Conservation (phyloP, 2,329 filamentous ascomycete species). For the Thielaviopsis ethacetica region DNA sequence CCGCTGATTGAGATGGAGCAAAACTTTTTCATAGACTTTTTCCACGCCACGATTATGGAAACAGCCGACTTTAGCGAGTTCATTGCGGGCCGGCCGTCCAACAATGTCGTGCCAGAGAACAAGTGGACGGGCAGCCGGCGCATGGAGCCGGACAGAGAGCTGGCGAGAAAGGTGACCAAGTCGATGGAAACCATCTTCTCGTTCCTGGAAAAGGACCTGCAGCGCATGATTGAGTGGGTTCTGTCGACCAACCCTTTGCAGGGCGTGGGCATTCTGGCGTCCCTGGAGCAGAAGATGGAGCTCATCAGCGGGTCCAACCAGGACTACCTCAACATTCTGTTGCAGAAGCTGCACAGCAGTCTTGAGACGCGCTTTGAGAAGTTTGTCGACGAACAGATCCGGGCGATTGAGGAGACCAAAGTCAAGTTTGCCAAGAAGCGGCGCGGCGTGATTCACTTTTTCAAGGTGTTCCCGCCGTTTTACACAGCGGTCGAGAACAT, state of each 20-base stretch:
- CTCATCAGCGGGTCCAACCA: constrained; percentile 82
- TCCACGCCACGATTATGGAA: constrained; percentile 79
- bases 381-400: constrained; percentile 88
- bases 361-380: constrained; percentile 65
- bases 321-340: constrained; percentile 65
- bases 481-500: constrained; percentile 71
- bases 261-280: constrained; percentile 72
- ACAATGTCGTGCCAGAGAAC: constrained; percentile 11
- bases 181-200: constrained; percentile 80
- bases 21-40: constrained; percentile 94
- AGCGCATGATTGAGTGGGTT: constrained; percentile 70
- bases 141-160: constrained; percentile 75
- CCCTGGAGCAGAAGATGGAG: constrained; percentile 61
- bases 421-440: constrained; percentile 92
- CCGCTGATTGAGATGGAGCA: constrained; percentile 83
- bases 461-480: constrained; percentile 83
- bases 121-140: constrained; percentile 21
- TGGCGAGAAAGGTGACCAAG: constrained; percentile 70
- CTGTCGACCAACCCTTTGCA: constrained; percentile 66
- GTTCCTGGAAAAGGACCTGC: constrained; percentile 64
- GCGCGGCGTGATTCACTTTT: constrained; percentile 89
- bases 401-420: constrained; percentile 93
- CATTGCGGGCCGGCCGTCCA: constrained; percentile 33
- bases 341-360: constrained; percentile 64
- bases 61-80: constrained; percentile 70